Conservation (phyloP, 163 green algal genomes). For the Volvox carteri region DNA sequence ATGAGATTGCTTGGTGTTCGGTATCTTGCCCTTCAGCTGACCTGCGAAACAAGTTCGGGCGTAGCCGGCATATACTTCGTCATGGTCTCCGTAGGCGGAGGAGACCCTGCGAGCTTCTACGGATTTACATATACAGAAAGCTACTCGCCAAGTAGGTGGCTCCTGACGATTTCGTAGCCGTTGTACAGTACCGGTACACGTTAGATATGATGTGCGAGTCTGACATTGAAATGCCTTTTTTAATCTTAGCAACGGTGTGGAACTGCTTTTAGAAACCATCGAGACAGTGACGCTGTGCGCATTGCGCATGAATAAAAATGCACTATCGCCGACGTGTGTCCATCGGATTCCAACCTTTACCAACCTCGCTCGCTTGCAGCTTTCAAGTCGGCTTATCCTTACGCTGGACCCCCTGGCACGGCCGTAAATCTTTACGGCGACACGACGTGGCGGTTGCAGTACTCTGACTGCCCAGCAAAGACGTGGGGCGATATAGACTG, state of each 20-base stretch:
- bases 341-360: no score
- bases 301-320: no score
- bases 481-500: slow-evolving; percentile 34
- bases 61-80: slow-evolving; percentile 43
- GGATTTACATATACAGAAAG: slow-evolving; percentile 26
- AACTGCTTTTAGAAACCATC: no score
- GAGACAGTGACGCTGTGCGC: no score
- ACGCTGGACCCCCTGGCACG: slow-evolving; percentile 47
- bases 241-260: no score
- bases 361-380: no score
- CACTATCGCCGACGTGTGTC: no score
- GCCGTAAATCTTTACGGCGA: slow-evolving; percentile 28
- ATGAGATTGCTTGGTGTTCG: no score
- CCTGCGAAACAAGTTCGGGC: slow-evolving; percentile 40
- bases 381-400: slow-evolving; percentile 21
- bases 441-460: slow-evolving; percentile 1
- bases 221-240: no score
- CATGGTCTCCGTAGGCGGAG: slow-evolving; percentile 34
- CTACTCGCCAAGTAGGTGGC: slow-evolving; percentile 57
- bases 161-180: not conserved
- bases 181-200: no score
- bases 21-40: no score
- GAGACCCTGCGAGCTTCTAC: not conserved
- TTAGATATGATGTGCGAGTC: no score
- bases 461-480: slow-evolving; percentile 35